A percentile compares a stretch with the other conserved stretches of the same genome.
Evolutionary conservation across 2,329 filamentous ascomycete species (phyloP).

Genomic region (Hypoxylon sp.): DNA sequence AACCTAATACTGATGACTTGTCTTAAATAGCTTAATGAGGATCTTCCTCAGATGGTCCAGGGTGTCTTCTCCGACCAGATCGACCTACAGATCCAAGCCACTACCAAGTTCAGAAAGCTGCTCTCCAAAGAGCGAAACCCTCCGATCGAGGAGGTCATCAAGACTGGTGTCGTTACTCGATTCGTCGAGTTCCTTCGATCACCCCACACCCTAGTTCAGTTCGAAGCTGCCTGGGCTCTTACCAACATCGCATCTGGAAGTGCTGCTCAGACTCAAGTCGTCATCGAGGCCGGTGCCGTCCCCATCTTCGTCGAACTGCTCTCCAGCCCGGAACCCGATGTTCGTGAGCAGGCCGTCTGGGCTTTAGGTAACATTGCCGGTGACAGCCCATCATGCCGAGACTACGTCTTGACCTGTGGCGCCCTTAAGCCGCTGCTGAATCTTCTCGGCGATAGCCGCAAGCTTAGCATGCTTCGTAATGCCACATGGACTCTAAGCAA

Average conservation of each 20-base stretch:
- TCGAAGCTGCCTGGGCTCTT: constrained; percentile 98
- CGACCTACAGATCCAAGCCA: constrained; percentile 96
- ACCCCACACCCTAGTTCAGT: constrained; percentile 97
- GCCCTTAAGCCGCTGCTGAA: constrained; percentile 91
- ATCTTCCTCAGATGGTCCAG: constrained; percentile 97
- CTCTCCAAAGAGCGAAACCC: constrained; percentile 99
- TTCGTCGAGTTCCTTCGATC: constrained; percentile 99
- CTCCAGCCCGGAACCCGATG: constrained; percentile 95
- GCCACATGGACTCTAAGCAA: constrained; percentile 99
- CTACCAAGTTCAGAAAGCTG: constrained; percentile 98
- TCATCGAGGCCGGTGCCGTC: constrained; percentile 97
- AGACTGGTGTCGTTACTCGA: constrained; percentile 96
- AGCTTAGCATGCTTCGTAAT: constrained; percentile 98
- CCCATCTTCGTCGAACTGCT: constrained; percentile 98
- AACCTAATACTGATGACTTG: constrained; percentile 50
- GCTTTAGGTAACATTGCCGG: constrained; percentile 98
- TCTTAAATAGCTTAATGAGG: constrained; percentile 84
- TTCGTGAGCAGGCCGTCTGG: constrained; percentile 98
- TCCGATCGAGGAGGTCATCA: constrained; percentile 98
- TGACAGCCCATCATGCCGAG: constrained; percentile 96
- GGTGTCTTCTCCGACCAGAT: constrained; percentile 99
- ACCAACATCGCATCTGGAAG: constrained; percentile 99
- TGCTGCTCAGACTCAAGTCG: constrained; percentile 96
- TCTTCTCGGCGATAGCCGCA: constrained; percentile 95
- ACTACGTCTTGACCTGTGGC: constrained; percentile 93